A percentile compares a stretch with the other conserved stretches of the same genome.
Evolutionary conservation across 2,329 filamentous ascomycete species (phyloP).

Genomic region (Phaeosphaeria sp.): DNA sequence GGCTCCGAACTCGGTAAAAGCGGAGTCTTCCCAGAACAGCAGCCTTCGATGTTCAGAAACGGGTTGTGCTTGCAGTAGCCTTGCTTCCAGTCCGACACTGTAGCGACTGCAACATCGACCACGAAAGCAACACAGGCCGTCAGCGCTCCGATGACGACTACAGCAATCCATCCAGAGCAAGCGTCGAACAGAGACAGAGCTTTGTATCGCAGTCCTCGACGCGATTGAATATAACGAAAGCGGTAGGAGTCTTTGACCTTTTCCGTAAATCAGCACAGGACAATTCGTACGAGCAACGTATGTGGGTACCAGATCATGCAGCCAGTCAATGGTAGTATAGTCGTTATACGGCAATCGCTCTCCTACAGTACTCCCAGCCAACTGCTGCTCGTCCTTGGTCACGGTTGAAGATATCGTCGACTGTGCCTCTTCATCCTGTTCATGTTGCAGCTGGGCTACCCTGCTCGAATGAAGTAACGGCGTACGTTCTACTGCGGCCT

Average conservation of each 20-base stretch:
- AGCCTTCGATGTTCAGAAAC: slow-evolving; percentile 58
- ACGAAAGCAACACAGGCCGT: slow-evolving; percentile 64
- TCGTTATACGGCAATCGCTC: slow-evolving; percentile 67
- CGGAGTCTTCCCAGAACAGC: slow-evolving; percentile 48
- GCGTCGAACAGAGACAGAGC: slow-evolving; percentile 56
- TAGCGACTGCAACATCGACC: slow-evolving; percentile 63
- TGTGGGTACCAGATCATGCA: slow-evolving; percentile 60
- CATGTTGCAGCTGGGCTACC: slow-evolving; percentile 42
- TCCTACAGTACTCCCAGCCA: slow-evolving; percentile 56
- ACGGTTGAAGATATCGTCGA: slow-evolving; percentile 55
- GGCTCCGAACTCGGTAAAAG: background rate
- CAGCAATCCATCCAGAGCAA: slow-evolving; percentile 63
- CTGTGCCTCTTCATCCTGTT: slow-evolving; percentile 51
- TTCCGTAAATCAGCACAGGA: background rate
- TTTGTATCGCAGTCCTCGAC: slow-evolving; percentile 51
- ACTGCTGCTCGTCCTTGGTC: slow-evolving; percentile 58
- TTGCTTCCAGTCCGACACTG: slow-evolving; percentile 63
- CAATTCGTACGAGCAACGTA: background rate
- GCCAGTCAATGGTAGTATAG: slow-evolving; percentile 69
- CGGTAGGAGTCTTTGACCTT: slow-evolving; percentile 66
- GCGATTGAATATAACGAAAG: slow-evolving; percentile 54
- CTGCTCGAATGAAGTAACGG: slow-evolving; percentile 43
- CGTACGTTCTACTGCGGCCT: slow-evolving; percentile 34
- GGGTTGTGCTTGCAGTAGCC: slow-evolving; percentile 60
- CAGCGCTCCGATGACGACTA: slow-evolving; percentile 60